Evolutionary conservation across 2,329 filamentous ascomycete species (phyloP), one percentile per base, ranked within the genome.

Genomic region (Penicillium occitanis): DNA sequence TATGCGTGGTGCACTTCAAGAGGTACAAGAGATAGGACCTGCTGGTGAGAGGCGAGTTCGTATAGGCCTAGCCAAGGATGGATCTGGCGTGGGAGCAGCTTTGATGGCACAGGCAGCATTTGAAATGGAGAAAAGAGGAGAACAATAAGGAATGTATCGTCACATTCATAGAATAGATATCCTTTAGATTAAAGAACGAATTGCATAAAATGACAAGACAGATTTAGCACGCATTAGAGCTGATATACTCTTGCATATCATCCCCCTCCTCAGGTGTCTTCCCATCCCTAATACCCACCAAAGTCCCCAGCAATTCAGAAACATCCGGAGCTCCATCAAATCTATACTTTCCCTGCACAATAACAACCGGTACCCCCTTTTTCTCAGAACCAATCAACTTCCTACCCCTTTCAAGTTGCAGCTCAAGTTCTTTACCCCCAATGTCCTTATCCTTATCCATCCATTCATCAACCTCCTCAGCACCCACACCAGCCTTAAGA

Each of bases 51-150:
- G 37, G 51, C 65, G 62, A 65, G 62, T 72, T 8, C 64, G 69
- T 13, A 72, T 72, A 44, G 65, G 65, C 13, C 62, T 72, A 37
- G 66, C 70, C 5, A 72, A 72, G 40, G 71, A 72, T 69, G 71
- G 71, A 13, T 71, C 70, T 33, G 67, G 70, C 17, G 67, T 72
- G 17, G 71, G 71, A 10, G 70, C 71, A 17, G 71, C 71, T 35
- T n/a, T 71, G 48, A 71, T 71, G 63, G 69, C 70, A 10, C 68
- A 69, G 30, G 67, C 67, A 22, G 69, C 68, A 19, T 35, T 55
- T 33, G 28, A 66, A 40, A 63, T 50, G 37, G 64, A 62, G 46
- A 64, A 33, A 30, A 44, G 11, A 35, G 25, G 14, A 40, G 48
- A 62, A 28, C 28, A 55, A 22, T 46, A 46, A 33, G 61, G 25